Evolutionary conservation across 192 early-diverging fungal genomes (phyloP), one percentile per base, ranked within the genome.

Genomic region (Funneliformis mosseae): DNA sequence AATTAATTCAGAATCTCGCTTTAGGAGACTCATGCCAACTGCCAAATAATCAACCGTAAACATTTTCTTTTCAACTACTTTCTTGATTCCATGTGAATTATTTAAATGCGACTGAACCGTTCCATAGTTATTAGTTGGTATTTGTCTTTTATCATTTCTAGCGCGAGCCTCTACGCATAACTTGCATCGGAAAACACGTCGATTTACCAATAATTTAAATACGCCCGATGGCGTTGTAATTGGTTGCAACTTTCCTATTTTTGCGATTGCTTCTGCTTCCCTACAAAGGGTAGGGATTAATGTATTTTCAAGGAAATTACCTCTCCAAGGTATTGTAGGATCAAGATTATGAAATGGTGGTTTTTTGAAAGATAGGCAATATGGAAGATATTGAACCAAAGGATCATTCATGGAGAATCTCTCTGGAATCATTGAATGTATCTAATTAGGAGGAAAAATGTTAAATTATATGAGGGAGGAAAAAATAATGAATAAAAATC

Each of bases 281-380:
- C 7, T 3, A 10, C n/a, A 42, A 43, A 76, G 28, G 16, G 16
- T n/a, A n/a, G 74, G 74, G n/a, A 76, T 76, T 8, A 76, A 18
- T 23, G 27, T 25, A 38, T 42, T n/a, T 25, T 25, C 55, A 7
- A 76, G 42, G 23, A 33, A 76, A 33, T 23, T 62, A 21, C 61
- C 16, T 21, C 8, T 23, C 25, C 28, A 60, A 21, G 38, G 28
- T 39, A 71, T 39, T 18, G 39, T 39, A 43, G 25, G 23, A 61
- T 76, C 50, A 14, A 9, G 41, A 41, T 23, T 41, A 60, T 74
- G 5, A 23, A 50, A 74, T n/a, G 72, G 45, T 50, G 74, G 74
- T 38, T 21, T 55, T 60, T 60, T 76, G 33, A 61, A 76, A 21
- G 74, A 76, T 38, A 14, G 48, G 18, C 74, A 76, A 46, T 72